Evolutionary conservation across 2,329 filamentous ascomycete genomes (phyloP), one percentile per base, ranked within the genome.

Genomic region (Calonectria fujianensis): DNA sequence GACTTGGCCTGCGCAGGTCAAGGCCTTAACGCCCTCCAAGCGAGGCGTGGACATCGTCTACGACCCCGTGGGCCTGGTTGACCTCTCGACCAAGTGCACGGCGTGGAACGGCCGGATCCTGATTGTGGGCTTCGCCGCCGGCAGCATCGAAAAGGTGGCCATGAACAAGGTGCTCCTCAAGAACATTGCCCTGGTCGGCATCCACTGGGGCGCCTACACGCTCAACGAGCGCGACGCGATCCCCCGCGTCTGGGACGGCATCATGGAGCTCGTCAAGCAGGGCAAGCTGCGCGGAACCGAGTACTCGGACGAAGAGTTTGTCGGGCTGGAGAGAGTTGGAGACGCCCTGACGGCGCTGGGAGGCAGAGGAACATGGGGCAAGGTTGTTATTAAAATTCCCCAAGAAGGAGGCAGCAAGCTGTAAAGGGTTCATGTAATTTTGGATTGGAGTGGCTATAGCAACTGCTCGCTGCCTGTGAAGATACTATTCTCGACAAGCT

Each of bases 141-240:
- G 86, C 45, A 89, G 88, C 66, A 98, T 98, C 79, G 96, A 98
- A 86, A 97, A 97, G 87, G 92, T 98, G 52, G 94, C 96, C 16
- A 92, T 97, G 88, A 98, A 98, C 85, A 93, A 96, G 84, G 95
- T 98, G 32, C 86, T 98, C 76, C 87, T 98, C 79, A 98, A 98
- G 90, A 98, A 98, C 84, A 96, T 98, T 77, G 94, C 92, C 76
- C 88, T 98, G 16, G 94, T 98, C 1, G 96, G 96, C 1, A 87
- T 98, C 81, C 95, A 98, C 86, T 98, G 96, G 96, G 96, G 96
- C 16, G 92, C 93, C 73, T 98, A 98, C 86, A 88, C 93, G 1
- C 89, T 89, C 57, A 91, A 94, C 78, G 94, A 98, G 87, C 91
- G 89, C 29, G 91, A 93, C 82, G 93, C 89, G 59, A 91, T 97